Evolutionary conservation across 176 grass and related monocot genomes (phyloP), one percentile per base, ranked within the genome.

Genomic region (Rhynchospora tenuis): DNA sequence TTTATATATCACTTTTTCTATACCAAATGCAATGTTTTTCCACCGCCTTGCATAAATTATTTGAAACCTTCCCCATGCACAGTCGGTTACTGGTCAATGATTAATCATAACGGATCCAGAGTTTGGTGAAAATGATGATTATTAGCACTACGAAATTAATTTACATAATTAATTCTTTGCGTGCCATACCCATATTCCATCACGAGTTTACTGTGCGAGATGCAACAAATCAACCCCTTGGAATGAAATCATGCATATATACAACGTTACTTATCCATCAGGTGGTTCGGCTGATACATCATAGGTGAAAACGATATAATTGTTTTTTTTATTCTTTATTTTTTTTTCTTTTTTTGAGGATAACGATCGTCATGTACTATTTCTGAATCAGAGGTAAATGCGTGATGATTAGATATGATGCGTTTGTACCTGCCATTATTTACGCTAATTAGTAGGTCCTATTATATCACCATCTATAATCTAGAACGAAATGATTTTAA

Each of bases 61-160:
- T 45, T 26, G 45, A 52, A 26, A 52, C 71, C 27, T 52, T 74
- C 4, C 46, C 23, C 20, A 24, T 50, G 45, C n/a, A 73, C 20
- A 16, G 12, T 14, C 29, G 7, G 24, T 31, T 48, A 5, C 0
- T 17, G 6, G 50, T 77, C 73, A 77, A 77, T 31, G 68, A 76
- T 76, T 55, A 54, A 5, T 52, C 48, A 76, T 76, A 9, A 54
- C 13, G 11, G 14, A 75, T 55, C 13, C 23, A 27, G 24, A 56
- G 50, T 56, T 76, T 77, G 50, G 24, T 31, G 47, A 77, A 55
- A 77, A 54, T 22, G 73, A 77, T 77, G 50, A 77, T 77, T 77
- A 56, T 77, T 26, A 77, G 73, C 48, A 77, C 73, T 77, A 24
- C 5, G 71, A 74, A 12, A 74, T 52, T 1, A 7, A 29, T 16